Base-by-base conservation (phyloP, 208 protist genomes). In the Strigomonas culicis region DNA sequence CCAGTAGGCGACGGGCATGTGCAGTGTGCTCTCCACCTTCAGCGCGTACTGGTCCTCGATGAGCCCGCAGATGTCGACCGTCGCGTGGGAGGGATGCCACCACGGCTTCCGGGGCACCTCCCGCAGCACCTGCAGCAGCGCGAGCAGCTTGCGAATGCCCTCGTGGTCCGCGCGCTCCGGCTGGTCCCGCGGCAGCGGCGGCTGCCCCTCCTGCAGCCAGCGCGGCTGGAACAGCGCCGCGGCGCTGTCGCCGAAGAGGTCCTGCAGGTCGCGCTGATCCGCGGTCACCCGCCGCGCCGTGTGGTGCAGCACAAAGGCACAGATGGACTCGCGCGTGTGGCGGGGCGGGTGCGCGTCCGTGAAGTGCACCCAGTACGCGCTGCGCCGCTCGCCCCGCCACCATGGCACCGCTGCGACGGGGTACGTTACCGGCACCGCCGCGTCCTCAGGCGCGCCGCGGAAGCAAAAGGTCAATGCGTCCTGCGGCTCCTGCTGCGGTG, bases 221-320 rank as follows among this genome's bases (percentile, higher is more conserved):
- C 53, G 24, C 7, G 28, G 24, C 27, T 62, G 28, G 32, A 63
- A 46, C 22, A 60, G 25, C 50, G 59, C 31, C 8, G 19, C 11
- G 10, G 24, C 65, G 21, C 4, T 22, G 31, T 13, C 11, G 11
- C 53, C 65, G 39, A 61, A 49, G 13, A 53, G 10, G 3, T 31
- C 3, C 28, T 31, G 24, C 43, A 70, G 34, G 27, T 70, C 65
- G 0, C 13, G 27, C 10, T 32, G 28, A 19, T 55, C 49, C 11
- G 30, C 44, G 27, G 36, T 27, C 31, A 52, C 25, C n/a, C 53
- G 57, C 2, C 53, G n/a, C 22, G 43, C 66, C 47, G 77, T 46
- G 47, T 73, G 66, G n/a, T 39, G 44, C 21, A 44, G 49, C 50
- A 72, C 56, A 3, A 77, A 46, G 17, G 70, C 68, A n/a, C 68